These are phyloP conservation scores for Triticum timopheevii DNA, from an alignment of 176 grass and related monocot genomes.

Conservation along the genomic window DNA sequence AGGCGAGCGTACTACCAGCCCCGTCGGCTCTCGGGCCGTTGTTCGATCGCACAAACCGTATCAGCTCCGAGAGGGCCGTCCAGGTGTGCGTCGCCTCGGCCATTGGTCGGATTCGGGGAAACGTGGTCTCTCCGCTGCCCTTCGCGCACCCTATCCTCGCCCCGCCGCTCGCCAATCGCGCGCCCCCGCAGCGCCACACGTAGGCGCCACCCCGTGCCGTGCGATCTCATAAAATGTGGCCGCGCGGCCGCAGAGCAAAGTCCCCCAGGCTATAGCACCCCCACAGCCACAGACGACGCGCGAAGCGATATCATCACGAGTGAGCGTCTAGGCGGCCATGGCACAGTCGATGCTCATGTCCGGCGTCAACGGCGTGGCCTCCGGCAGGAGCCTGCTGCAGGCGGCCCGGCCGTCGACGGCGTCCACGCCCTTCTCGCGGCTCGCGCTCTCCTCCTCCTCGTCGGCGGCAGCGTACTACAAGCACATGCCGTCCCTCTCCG, in stretches of 20 bases:
- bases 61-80: neutral
- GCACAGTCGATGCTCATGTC: constrained; percentile 90
- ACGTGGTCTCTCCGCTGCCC: constrained; percentile 50
- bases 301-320: neutral
- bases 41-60: neutral
- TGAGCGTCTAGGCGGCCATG: constrained; percentile 23
- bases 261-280: neutral
- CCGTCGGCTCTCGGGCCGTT: neutral
- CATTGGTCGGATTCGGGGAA: constrained; percentile 20
- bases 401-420: constrained; percentile 25
- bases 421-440: constrained; percentile 38
- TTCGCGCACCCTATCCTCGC: constrained; percentile 51
- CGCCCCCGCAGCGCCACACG: constrained; percentile 25
- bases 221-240: constrained; percentile 33
- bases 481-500: constrained; percentile 39
- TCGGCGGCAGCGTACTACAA: constrained; percentile 2
- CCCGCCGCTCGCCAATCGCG: constrained; percentile 13
- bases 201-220: neutral
- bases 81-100: neutral
- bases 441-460: neutral
- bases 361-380: constrained; percentile 41
- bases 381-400: constrained; percentile 35
- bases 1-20: neutral
- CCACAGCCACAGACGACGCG: neutral
- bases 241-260: neutral